phyloP scores from a whole-genome alignment of 2,329 filamentous ascomycete genomes.

The Purpureocillium lavendulum region DNA sequence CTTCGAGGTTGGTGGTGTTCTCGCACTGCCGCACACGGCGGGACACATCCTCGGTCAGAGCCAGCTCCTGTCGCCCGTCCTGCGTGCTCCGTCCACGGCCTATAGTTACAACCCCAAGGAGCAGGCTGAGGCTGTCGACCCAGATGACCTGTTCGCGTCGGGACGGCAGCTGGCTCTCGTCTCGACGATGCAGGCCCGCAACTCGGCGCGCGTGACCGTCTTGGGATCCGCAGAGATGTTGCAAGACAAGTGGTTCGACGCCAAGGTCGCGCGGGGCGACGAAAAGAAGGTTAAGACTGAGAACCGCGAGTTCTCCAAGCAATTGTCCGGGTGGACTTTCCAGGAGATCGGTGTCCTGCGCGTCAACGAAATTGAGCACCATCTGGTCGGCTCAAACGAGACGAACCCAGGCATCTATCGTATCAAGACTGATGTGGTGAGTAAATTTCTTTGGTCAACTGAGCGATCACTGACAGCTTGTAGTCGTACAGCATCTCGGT shows the following conservation, averaged over 20 bases:
- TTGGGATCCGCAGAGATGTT: conserved; percentile 82
- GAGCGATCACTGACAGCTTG: conserved; percentile 7
- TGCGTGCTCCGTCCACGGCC: conserved; percentile 74
- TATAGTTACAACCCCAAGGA: conserved; percentile 96
- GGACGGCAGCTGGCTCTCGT: conserved; percentile 78
- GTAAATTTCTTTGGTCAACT: conserved; percentile 29
- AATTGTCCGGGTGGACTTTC: conserved; percentile 91
- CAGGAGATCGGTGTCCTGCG: conserved; percentile 85
- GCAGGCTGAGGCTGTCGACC: conserved; percentile 52
- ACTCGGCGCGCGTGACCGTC: conserved; percentile 82
- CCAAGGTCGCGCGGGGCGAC: conserved; percentile 58
- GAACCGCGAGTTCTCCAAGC: conserved; percentile 80
- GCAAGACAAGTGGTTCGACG: conserved; percentile 81
- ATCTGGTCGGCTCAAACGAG: conserved; percentile 44
- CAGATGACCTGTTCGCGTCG: conserved; percentile 75
- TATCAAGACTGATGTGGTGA: conserved; percentile 92
- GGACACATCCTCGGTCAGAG: conserved; percentile 76
- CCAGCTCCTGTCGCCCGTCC: conserved; percentile 69
- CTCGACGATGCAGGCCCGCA: conserved; percentile 83
- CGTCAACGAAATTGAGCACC: conserved; percentile 77
- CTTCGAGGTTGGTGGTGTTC: conserved; percentile 52
- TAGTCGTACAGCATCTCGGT: conserved; percentile 82
- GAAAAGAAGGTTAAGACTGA: conserved; percentile 51
- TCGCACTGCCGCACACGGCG: conserved; percentile 76
- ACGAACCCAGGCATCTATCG: conserved; percentile 85